Evolutionary conservation across 495 filamentous ascomycete species (phyloP).

Genomic region (Aspergillus avenaceus): DNA sequence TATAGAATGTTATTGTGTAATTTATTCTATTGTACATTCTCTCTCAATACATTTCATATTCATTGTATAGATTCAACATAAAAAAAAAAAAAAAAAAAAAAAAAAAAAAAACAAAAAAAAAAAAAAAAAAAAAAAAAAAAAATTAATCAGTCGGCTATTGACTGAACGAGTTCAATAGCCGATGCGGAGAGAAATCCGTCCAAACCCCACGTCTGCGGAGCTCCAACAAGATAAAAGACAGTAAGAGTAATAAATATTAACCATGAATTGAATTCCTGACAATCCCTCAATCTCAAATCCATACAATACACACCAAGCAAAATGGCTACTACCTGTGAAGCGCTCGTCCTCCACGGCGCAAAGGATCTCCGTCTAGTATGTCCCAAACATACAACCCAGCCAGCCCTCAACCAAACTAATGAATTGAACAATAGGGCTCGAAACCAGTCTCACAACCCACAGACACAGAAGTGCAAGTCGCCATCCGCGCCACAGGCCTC

Average conservation of each 20-base stretch:
- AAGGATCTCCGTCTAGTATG: slow-evolving; percentile 64
- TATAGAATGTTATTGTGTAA: too few relatives aligned
- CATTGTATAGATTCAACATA: too few relatives aligned
- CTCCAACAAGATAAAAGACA: not conserved
- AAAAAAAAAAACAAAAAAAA: too few relatives aligned
- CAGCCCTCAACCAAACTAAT: not conserved
- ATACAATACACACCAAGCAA: slow-evolving; percentile 1
- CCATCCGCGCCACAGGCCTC: slow-evolving; percentile 70
- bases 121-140: not conserved
- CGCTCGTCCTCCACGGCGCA: slow-evolving; percentile 66
- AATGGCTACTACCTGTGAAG: slow-evolving; percentile 35
- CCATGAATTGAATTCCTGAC: too few relatives aligned
- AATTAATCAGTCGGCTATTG: slow-evolving; percentile 36
- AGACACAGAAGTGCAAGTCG: slow-evolving; percentile 65
- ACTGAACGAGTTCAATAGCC: slow-evolving; percentile 24
- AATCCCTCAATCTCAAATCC: not conserved
- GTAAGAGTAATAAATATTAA: too few relatives aligned
- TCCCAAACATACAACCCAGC: not conserved
- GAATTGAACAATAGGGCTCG: slow-evolving; percentile 32
- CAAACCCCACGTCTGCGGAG: slow-evolving; percentile 13
- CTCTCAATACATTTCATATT: not conserved
- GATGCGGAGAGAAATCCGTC: slow-evolving; percentile 33
- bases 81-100: too few relatives aligned
- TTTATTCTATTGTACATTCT: too few relatives aligned
- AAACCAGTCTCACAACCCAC: slow-evolving; percentile 37